Percentiles rank a stretch among this genome's conserved stretches.
phyloP scores from a whole-genome alignment of 1,284 basidiomycete species.

The Cryptococcus jaspeensis region DNA sequence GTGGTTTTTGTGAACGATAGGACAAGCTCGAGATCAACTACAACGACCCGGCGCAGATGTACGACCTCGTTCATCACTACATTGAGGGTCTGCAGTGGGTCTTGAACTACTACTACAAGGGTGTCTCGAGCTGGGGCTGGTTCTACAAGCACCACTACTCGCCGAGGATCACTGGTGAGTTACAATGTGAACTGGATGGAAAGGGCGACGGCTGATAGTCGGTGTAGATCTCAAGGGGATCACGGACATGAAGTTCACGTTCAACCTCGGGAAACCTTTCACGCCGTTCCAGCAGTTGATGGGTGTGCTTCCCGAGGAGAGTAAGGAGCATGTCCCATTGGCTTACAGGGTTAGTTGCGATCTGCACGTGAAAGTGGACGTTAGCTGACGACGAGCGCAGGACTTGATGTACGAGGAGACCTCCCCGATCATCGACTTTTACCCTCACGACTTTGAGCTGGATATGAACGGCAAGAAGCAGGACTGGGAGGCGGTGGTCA shows the following conservation, averaged over 20 bases:
- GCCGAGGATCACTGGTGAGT: slow-evolving; percentile 82
- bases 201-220: not conserved
- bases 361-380: not conserved
- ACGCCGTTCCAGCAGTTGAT: slow-evolving; percentile 95
- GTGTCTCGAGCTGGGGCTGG: slow-evolving; percentile 97
- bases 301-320: slow-evolving; percentile 92
- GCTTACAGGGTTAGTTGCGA: slow-evolving; percentile 68
- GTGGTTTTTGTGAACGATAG: slow-evolving; percentile 49
- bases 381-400: slow-evolving; percentile 48
- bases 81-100: slow-evolving; percentile 98
- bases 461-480: slow-evolving; percentile 98
- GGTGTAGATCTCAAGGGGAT: slow-evolving; percentile 74
- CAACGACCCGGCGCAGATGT: slow-evolving; percentile 63
- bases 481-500: slow-evolving; percentile 98
- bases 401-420: slow-evolving; percentile 84
- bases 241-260: slow-evolving; percentile 76
- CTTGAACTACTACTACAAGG: slow-evolving; percentile 97
- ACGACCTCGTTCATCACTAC: slow-evolving; percentile 72
- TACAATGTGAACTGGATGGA: not conserved
- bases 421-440: slow-evolving; percentile 93
- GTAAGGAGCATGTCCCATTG: slow-evolving; percentile 78
- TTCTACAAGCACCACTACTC: slow-evolving; percentile 99
- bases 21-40: slow-evolving; percentile 80
- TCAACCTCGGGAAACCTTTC: slow-evolving; percentile 86
- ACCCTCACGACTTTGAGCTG: slow-evolving; percentile 83